phyloP scores from a whole-genome alignment of 2,329 filamentous ascomycete genomes.

The Penicillium sp. region DNA sequence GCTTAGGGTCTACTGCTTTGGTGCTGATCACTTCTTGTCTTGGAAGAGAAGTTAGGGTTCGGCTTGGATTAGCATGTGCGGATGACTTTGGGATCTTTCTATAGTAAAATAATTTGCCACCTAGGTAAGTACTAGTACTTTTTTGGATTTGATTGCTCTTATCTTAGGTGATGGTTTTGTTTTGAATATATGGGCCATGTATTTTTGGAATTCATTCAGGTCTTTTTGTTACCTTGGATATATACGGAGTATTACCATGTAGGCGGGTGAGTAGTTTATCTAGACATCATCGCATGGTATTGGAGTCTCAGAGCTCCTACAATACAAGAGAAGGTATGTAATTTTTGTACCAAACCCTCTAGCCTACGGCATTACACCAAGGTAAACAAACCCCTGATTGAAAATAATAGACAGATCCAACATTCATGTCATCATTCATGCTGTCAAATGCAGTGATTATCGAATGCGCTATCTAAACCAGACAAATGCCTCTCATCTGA shows the following conservation, averaged over 20 bases:
- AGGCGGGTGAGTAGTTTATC: background rate
- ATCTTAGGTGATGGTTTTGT: background rate
- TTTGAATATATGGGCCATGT: background rate
- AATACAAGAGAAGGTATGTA: background rate
- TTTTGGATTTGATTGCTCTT: background rate
- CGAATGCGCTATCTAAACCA: constrained; percentile 2
- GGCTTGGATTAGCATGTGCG: background rate
- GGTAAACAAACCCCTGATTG: background rate
- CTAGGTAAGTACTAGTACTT: background rate
- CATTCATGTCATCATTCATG: constrained; percentile 8
- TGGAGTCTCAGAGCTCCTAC: background rate
- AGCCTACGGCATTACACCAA: background rate
- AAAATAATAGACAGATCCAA: background rate
- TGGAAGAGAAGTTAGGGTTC: background rate
- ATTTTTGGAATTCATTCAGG: background rate
- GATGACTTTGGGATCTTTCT: background rate
- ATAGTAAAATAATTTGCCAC: background rate
- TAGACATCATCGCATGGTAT: background rate
- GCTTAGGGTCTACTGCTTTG: background rate
- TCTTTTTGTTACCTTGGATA: background rate
- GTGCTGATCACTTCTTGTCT: constrained; percentile 1
- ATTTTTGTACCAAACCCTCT: background rate
- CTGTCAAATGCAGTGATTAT: constrained; percentile 5
- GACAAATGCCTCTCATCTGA: background rate
- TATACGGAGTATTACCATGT: background rate